Conservation (phyloP, 352 stramenopile species). For the Phytophthora pseudosyringae region DNA sequence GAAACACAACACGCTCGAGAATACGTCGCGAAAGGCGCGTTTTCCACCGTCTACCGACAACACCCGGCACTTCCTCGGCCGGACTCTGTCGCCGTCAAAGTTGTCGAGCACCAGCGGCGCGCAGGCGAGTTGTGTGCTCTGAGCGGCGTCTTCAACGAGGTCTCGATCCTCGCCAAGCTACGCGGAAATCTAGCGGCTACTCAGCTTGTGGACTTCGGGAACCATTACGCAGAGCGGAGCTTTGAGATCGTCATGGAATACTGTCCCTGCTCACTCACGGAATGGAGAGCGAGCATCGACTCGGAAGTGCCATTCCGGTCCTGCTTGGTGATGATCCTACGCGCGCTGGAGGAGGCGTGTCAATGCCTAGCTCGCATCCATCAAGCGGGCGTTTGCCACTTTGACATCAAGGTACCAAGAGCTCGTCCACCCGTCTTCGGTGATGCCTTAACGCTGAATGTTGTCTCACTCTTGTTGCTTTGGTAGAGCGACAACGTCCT, state of each 20-base stretch:
- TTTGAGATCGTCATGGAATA: slow-evolving; percentile 72
- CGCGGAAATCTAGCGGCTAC: slow-evolving; percentile 53
- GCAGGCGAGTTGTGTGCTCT: slow-evolving; percentile 52
- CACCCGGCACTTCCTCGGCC: slow-evolving; percentile 20
- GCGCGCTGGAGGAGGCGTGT: slow-evolving; percentile 49
- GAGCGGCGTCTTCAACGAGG: slow-evolving; percentile 58
- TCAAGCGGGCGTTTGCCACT: slow-evolving; percentile 53
- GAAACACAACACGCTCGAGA: slow-evolving; percentile 2
- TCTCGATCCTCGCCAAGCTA: slow-evolving; percentile 55
- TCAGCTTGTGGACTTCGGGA: slow-evolving; percentile 70
- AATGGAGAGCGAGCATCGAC: slow-evolving; percentile 37
- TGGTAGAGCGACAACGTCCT: slow-evolving; percentile 72
- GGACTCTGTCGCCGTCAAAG: slow-evolving; percentile 53
- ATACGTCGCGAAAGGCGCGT: slow-evolving; percentile 62
- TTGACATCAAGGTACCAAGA: slow-evolving; percentile 66
- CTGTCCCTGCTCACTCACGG: slow-evolving; percentile 55
- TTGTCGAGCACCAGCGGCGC: slow-evolving; percentile 51
- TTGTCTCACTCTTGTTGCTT: slow-evolving; percentile 1
- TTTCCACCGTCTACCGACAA: slow-evolving; percentile 53
- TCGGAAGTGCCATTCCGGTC: slow-evolving; percentile 43
- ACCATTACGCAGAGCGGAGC: slow-evolving; percentile 39
- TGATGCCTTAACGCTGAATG: too few relatives aligned
- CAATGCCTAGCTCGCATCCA: slow-evolving; percentile 50
- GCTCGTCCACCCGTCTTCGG: too few relatives aligned
- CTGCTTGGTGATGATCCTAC: slow-evolving; percentile 48